Evolutionary conservation across 2,329 filamentous ascomycete genomes (phyloP).

Genomic region (Sporothrix brunneoviolacea): DNA sequence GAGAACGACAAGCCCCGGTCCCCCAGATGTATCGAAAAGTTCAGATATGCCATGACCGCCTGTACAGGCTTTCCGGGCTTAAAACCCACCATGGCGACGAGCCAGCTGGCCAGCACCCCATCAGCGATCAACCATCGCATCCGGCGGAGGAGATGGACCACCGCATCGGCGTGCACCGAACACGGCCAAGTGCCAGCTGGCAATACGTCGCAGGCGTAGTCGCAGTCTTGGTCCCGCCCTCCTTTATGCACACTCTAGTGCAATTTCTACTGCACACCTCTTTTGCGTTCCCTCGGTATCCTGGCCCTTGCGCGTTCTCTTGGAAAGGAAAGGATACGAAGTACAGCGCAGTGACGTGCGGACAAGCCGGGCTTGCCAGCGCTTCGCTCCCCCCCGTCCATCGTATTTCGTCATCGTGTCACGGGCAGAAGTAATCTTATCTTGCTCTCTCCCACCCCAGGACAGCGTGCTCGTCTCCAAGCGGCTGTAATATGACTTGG

Average conservation of each 20-base stretch:
- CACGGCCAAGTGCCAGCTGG: constrained; percentile 12
- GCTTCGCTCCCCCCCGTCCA: background rate
- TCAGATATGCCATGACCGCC: too few relatives aligned
- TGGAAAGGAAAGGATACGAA: too few relatives aligned
- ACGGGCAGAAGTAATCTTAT: background rate
- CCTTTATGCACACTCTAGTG: constrained; percentile 3
- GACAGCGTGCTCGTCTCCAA: too few relatives aligned
- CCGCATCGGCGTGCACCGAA: constrained; percentile 5
- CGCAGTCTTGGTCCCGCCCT: background rate
- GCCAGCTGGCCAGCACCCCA: constrained; percentile 16
- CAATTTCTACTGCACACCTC: background rate
- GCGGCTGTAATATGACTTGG: background rate
- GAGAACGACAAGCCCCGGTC: too few relatives aligned
- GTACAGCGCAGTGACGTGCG: too few relatives aligned
- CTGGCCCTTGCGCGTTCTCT: background rate
- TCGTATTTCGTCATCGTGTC: constrained; percentile 1
- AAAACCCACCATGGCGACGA: too few relatives aligned
- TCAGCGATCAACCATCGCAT: background rate
- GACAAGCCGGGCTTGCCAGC: too few relatives aligned
- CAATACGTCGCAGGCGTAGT: background rate
- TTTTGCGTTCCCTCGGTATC: background rate
- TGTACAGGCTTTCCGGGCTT: too few relatives aligned
- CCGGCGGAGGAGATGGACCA: background rate
- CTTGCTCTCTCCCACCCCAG: background rate
- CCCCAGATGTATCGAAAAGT: too few relatives aligned